Conservation (phyloP, 176 grass and related monocot species). For the Musa itinerans region DNA sequence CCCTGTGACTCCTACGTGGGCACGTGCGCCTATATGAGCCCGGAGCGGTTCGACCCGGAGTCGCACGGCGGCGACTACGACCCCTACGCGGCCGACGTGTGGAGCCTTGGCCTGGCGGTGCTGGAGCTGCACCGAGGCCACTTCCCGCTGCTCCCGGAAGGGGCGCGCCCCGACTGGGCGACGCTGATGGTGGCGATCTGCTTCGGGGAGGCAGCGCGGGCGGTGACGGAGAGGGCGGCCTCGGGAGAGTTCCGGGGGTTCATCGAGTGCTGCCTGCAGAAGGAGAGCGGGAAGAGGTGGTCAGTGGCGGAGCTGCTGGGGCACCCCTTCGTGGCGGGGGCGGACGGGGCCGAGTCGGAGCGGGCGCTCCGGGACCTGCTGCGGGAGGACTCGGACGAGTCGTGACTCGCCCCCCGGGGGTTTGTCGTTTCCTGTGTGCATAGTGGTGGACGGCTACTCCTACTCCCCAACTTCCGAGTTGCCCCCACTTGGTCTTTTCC, state of each 20-base stretch:
- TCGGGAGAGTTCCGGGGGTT: conserved; percentile 65
- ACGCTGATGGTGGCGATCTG: conserved; percentile 90
- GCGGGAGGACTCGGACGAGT: conserved; percentile 3
- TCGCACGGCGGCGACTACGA: conserved; percentile 72
- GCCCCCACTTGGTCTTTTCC: neutral
- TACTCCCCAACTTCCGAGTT: neutral
- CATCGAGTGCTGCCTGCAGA: conserved; percentile 71
- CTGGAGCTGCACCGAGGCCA: conserved; percentile 72
- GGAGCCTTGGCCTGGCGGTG: conserved; percentile 61
- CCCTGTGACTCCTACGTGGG: conserved; percentile 81
- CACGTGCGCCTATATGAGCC: conserved; percentile 85
- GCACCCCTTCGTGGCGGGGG: conserved; percentile 58
- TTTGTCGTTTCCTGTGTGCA: neutral
- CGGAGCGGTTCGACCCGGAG: conserved; percentile 73
- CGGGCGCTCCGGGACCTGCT: conserved; percentile 23
- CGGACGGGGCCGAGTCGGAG: conserved; percentile 34
- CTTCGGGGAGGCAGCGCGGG: conserved; percentile 56
- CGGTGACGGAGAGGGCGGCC: conserved; percentile 30
- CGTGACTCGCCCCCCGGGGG: neutral
- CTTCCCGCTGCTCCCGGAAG: conserved; percentile 75
- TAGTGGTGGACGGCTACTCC: neutral
- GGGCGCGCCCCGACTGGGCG: conserved; percentile 72
- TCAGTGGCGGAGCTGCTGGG: conserved; percentile 58
- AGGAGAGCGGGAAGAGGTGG: conserved; percentile 54
- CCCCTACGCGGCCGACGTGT: conserved; percentile 84